Evolutionary conservation across 108 stramenopile species (phyloP).

Genomic region (Cyclotella atomus): DNA sequence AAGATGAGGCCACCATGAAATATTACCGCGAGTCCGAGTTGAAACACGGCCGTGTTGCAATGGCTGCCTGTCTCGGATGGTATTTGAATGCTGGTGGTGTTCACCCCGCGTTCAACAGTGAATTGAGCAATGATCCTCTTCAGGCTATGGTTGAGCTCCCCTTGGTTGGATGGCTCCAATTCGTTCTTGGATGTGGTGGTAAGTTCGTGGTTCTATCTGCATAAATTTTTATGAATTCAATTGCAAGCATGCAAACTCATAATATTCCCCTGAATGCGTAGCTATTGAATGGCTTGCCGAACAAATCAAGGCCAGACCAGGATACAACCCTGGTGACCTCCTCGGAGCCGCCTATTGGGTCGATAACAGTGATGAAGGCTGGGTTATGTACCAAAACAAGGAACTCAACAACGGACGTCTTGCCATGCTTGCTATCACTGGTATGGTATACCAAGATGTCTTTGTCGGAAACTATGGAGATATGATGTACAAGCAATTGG

Average conservation of each 20-base stretch:
- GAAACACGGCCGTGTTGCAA: conserved; percentile 97
- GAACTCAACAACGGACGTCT: conserved; percentile 96
- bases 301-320: conserved; percentile 87
- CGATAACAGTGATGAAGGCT: conserved; percentile 89
- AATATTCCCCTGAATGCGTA: too few relatives aligned
- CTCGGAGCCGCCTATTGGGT: conserved; percentile 93
- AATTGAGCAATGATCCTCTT: conserved; percentile 79
- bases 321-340: conserved; percentile 89
- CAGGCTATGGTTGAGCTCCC: conserved; percentile 86
- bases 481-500: conserved; percentile 79
- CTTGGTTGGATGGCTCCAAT: conserved; percentile 89
- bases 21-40: conserved; percentile 94
- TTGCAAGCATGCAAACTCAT: too few relatives aligned
- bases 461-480: conserved; percentile 87
- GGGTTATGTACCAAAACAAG: conserved; percentile 94
- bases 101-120: conserved; percentile 88
- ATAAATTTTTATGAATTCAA: too few relatives aligned
- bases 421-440: conserved; percentile 94
- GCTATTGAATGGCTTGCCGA: conserved; percentile 89
- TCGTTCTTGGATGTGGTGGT: conserved; percentile 86
- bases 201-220: not conserved
- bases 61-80: conserved; percentile 97
- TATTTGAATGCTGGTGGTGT: conserved; percentile 88
- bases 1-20: conserved; percentile 79
- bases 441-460: conserved; percentile 88